phyloP scores from a whole-genome alignment of 116 monocot species.

The Iris pallida region DNA sequence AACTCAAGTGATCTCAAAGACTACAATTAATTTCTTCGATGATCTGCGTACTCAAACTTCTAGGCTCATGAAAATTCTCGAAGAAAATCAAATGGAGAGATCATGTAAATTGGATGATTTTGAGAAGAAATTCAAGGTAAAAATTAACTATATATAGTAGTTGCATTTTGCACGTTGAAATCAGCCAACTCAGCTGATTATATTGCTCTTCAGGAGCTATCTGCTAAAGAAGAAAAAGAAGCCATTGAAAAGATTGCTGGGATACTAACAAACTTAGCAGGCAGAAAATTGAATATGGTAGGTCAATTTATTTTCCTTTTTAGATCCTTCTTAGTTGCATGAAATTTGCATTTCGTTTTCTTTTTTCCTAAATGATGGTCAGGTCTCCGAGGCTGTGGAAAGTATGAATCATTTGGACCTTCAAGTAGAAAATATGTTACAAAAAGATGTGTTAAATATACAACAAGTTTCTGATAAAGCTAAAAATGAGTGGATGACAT shows the following conservation, averaged over 20 bases:
- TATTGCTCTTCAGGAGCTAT: constrained; percentile 38
- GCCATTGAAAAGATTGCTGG: constrained; percentile 54
- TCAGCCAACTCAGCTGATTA: too few species aligned
- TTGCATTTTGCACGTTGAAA: background rate
- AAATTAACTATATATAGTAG: background rate
- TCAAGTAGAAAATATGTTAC: constrained; percentile 20
- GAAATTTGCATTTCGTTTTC: background rate
- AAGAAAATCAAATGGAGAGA: constrained; percentile 36
- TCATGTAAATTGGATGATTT: constrained; percentile 29
- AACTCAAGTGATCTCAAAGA: constrained; percentile 48
- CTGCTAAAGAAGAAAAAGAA: constrained; percentile 43
- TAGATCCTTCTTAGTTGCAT: background rate
- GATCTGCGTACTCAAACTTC: constrained; percentile 27
- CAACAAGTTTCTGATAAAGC: constrained; percentile 33
- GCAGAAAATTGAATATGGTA: constrained; percentile 46
- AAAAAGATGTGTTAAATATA: constrained; percentile 34
- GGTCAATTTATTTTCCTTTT: background rate
- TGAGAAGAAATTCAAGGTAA: constrained; percentile 50
- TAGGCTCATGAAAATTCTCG: constrained; percentile 23
- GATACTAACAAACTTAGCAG: constrained; percentile 38
- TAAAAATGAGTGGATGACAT: constrained; percentile 31
- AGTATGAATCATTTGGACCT: constrained; percentile 12
- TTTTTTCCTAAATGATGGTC: constrained; percentile 6
- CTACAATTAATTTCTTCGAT: constrained; percentile 50
- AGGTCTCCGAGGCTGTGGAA: constrained; percentile 45